Evolutionary conservation across 2,329 filamentous ascomycete genomes (phyloP), one percentile per base, ranked within the genome.

Genomic region (Talaromyces sp.): DNA sequence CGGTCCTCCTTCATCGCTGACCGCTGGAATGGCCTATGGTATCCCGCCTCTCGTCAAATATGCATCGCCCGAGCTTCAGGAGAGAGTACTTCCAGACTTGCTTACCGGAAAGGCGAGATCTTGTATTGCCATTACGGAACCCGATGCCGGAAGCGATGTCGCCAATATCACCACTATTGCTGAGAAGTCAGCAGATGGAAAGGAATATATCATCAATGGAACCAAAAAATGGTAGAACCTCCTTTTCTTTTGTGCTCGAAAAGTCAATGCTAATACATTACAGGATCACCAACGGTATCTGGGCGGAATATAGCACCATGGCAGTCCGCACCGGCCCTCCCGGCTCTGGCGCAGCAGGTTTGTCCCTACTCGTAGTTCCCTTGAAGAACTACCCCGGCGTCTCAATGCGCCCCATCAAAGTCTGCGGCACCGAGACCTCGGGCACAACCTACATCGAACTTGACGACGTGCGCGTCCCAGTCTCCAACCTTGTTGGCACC

Each of bases 101-200:
- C 79, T 93, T 13, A 84, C 83, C 0, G 88, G 88, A 7, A 83
- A 82, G 72, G 91, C 88, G 77, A 81, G 90, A 48, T 82, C 82
- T 14, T 93, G 90, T 71, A 92, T 93, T 69, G 90, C 90, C 10
- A 92, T 93, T 70, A 93, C 90, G 0, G 90, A 93, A 73, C 90
- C 90, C 0, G 87, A 86, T 61, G 89, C 89, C 0, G 90, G 90
- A 0, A 88, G 84, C 61, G 90, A 93, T 72, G 90, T 93, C 1
- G 88, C 89, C 7, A 89, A 88, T 70, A 90, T 92, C 68, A 82
- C 83, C 3, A 92, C 90, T 0, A 90, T 86, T 0, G 90, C 90
- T 1, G 79, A 76, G 3, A 88, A 87, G 74, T 84, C 82, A 7
- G 72, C 80, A 0, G 87, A 89, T 71, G 89, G 89, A 11, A 87